A percentile compares a stretch with the other conserved stretches of the same genome.
These are phyloP conservation scores for Blastomyces parvus DNA, from an alignment of 2,329 filamentous ascomycete species.

Conservation along the genomic window DNA sequence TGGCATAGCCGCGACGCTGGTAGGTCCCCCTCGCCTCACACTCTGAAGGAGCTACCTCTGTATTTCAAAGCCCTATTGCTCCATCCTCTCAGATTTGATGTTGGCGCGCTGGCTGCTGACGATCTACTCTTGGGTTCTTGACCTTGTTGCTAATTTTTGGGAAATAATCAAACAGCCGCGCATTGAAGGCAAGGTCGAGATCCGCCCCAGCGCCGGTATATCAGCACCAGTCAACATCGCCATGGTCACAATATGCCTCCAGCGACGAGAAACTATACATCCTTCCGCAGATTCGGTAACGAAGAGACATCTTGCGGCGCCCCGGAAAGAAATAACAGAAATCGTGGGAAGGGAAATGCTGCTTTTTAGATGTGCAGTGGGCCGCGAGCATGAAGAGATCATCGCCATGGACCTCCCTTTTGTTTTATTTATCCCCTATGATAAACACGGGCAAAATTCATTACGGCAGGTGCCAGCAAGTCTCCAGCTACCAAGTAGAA, in stretches of 20 bases:
- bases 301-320: slow-evolving; percentile 82
- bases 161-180: slow-evolving; percentile 55
- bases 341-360: slow-evolving; percentile 94
- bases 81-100: not conserved
- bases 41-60: not conserved
- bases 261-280: slow-evolving; percentile 91
- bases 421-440: slow-evolving; percentile 93
- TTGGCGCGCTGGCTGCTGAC: not conserved
- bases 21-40: slow-evolving; percentile 43
- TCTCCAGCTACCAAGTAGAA: slow-evolving; percentile 78
- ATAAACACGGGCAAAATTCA: slow-evolving; percentile 79
- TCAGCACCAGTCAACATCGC: slow-evolving; percentile 86
- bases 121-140: not conserved
- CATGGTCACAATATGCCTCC: slow-evolving; percentile 85
- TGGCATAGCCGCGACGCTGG: slow-evolving; percentile 92
- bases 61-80: not conserved
- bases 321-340: slow-evolving; percentile 81
- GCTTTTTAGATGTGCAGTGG: slow-evolving; percentile 74
- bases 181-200: slow-evolving; percentile 96
- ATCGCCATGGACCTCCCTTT: slow-evolving; percentile 96
- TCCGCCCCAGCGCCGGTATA: slow-evolving; percentile 73
- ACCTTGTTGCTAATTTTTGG: not conserved
- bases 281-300: slow-evolving; percentile 89
- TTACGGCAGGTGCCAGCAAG: slow-evolving; percentile 86
- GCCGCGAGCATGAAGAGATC: slow-evolving; percentile 77